Conservation (phyloP, 2,329 filamentous ascomycete genomes). For the Penicillium sclerotigenum region DNA sequence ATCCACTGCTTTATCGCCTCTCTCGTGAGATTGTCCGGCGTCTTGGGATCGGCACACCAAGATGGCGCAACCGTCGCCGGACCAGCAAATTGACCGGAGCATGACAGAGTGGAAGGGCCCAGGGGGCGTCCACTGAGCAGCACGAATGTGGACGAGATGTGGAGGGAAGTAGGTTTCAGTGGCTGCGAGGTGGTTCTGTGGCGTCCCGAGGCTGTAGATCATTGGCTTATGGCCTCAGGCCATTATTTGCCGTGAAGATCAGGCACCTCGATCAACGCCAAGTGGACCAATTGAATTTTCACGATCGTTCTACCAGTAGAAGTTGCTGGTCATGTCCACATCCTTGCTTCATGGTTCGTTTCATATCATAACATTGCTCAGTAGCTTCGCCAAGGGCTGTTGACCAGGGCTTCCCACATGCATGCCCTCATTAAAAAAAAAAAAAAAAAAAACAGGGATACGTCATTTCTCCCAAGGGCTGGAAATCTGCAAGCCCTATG, state of each 20-base stretch:
- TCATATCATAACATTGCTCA: neutral
- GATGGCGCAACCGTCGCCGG: neutral
- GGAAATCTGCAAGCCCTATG: neutral
- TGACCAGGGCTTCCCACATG: neutral
- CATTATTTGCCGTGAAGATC: neutral
- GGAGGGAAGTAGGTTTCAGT: neutral
- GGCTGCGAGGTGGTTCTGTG: neutral
- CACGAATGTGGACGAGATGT: neutral
- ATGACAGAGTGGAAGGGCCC: neutral
- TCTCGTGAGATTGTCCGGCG: neutral
- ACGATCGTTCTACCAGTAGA: neutral
- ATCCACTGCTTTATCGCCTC: slow-evolving; percentile 16
- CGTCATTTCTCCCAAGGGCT: slow-evolving; percentile 1
- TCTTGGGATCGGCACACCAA: neutral
- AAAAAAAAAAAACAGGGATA: neutral
- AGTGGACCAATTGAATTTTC: neutral
- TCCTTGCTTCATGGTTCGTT: neutral
- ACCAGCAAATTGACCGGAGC: neutral
- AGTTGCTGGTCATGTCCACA: neutral
- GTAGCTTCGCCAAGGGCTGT: neutral
- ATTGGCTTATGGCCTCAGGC: slow-evolving; percentile 5
- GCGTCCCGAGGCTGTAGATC: neutral
- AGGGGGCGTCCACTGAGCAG: neutral
- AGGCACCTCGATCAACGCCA: neutral
- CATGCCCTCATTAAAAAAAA: neutral